Evolutionary conservation across 345 rosid genomes (phyloP).

Genomic region (Dipteronia sinensis): DNA sequence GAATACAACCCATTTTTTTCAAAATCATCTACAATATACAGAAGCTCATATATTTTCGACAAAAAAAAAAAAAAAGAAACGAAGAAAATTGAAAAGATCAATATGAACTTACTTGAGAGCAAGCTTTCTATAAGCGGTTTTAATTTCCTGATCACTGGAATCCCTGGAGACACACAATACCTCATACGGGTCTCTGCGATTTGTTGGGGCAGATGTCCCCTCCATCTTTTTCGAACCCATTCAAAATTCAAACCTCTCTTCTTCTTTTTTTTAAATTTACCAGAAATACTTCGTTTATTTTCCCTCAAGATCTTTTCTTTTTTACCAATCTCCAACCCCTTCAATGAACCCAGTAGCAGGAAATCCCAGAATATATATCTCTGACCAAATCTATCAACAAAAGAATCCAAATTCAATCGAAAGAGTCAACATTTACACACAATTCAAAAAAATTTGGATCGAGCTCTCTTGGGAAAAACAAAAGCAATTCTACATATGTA

Average conservation of each 20-base stretch:
- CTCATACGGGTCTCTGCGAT: slow-evolving; percentile 91
- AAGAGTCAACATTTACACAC: slow-evolving; percentile 13
- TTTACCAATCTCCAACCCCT: neutral
- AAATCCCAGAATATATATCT: neutral
- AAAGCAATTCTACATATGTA: neutral
- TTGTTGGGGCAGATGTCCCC: slow-evolving; percentile 66
- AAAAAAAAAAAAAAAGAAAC: neutral
- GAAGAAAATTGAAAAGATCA: neutral
- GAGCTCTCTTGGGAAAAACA: slow-evolving; percentile 9
- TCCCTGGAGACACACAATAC: slow-evolving; percentile 83
- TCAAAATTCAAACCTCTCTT: slow-evolving; percentile 6
- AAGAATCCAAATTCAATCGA: neutral
- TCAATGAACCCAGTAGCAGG: neutral
- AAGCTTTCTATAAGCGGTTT: slow-evolving; percentile 90
- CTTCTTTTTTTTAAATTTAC: neutral
- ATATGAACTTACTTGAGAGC: slow-evolving; percentile 79
- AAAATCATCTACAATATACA: slow-evolving; percentile 1
- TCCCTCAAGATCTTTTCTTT: neutral
- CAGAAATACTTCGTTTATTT: neutral
- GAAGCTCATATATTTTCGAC: neutral
- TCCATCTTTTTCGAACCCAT: slow-evolving; percentile 70
- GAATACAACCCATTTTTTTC: slow-evolving; percentile 4
- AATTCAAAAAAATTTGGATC: slow-evolving; percentile 31
- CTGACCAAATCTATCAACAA: neutral
- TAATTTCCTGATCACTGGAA: slow-evolving; percentile 91